These are phyloP conservation scores for Pichia sp. DNA, from an alignment of 1,139 yeast species.

Conservation along the genomic window DNA sequence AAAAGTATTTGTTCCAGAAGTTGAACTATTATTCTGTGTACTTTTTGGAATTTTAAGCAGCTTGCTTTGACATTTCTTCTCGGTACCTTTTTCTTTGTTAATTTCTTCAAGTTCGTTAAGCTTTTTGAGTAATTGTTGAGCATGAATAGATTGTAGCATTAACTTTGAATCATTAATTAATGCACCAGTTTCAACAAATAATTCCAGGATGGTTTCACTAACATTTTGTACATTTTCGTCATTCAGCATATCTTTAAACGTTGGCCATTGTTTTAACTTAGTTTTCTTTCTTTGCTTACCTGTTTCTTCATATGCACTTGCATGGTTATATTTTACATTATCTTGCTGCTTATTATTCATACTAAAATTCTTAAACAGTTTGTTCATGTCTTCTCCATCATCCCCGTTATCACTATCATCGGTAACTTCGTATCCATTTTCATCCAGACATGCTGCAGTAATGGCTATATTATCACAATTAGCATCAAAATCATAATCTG, in stretches of 20 bases:
- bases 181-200: constrained; percentile 54
- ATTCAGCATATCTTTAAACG: constrained; percentile 23
- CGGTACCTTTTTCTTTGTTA: background rate
- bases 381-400: background rate
- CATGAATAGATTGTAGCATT: constrained; percentile 56
- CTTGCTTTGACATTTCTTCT: background rate
- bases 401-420: constrained; percentile 6
- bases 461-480: constrained; percentile 2
- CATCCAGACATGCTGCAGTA: constrained; percentile 21
- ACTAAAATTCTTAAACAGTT: background rate
- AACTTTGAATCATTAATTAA: constrained; percentile 58
- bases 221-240: constrained; percentile 31
- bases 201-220: constrained; percentile 46
- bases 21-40: background rate
- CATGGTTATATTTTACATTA: constrained; percentile 1
- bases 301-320: background rate
- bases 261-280: constrained; percentile 23
- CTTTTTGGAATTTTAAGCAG: background rate
- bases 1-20: too few relatives aligned
- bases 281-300: background rate
- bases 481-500: background rate
- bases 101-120: background rate
- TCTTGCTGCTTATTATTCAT: constrained; percentile 14
- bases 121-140: constrained; percentile 18
- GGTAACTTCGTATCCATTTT: constrained; percentile 13